Base-by-base conservation (phyloP, 192 early-diverging fungal genomes). In the Diversispora eburnea region DNA sequence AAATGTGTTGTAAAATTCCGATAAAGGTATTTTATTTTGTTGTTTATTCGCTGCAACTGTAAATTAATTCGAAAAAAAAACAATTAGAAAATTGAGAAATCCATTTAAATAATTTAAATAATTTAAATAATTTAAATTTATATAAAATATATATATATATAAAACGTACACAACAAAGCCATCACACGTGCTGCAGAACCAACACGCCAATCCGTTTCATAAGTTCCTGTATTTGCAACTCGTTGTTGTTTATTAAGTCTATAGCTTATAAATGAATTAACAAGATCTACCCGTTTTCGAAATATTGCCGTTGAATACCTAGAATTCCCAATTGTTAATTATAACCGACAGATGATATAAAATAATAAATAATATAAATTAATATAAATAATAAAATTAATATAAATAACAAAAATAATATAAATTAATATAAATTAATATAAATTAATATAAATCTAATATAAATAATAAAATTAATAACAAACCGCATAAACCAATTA, bases 121-220 rank as follows among this genome's bases (percentile, higher is more conserved):
- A 12, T 64, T 10, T 3, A 45, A 5, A n/a, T 20, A 49, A 57
- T 48, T 58, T 20, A 15, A 22, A 41, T 71, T 61, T 76, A 74
- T 20, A 49, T 15, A 76, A 6, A 61, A 74, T n/a, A 78, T 62
- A 80, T 61, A 54, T 4, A 15, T 33, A 39, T 8, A 12, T 60
- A 48, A 45, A 42, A 76, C 84, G 66, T 85, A 90, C 90, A 91
- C 43, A 96, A 81, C 10, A 98, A 82, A 10, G 92, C 90, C 96
- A 98, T 96, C 39, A 95, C 88, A 22, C 92, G 83, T 45, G 95
- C 89, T 0, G 94, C 95, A 19, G 92, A 87, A 56, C 84, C 83
- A 48, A 95, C 86, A 54, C 89, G 86, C 89, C 94, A 95, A 78
- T 98, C 95, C 13, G 87, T 84, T 77, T 92, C 89, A 77, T 98